A percentile compares a stretch with the other conserved stretches of the same genome.
Conservation (phyloP, 2,329 filamentous ascomycete genomes). For the Dendryphion nanum region DNA sequence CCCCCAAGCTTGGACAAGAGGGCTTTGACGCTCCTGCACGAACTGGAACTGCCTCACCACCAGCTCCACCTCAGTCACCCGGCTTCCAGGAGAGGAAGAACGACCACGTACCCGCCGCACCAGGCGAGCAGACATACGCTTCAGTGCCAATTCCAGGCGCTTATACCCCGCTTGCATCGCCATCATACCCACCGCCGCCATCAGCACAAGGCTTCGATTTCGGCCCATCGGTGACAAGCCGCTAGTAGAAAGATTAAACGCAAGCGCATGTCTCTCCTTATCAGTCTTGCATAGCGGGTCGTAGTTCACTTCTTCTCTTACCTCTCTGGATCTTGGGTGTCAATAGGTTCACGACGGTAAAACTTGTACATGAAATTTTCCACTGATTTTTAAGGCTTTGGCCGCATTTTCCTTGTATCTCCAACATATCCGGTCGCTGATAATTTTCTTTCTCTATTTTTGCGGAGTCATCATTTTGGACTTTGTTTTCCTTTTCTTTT, state of each 20-base stretch:
- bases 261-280: conserved; percentile 1
- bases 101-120: conserved; percentile 67
- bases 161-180: conserved; percentile 57
- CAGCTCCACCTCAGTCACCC: conserved; percentile 38
- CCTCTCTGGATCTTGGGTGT: neutral
- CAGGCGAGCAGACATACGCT: conserved; percentile 81
- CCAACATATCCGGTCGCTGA: conserved; percentile 5
- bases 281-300: neutral
- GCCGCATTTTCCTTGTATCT: conserved; percentile 4
- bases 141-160: conserved; percentile 86
- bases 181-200: conserved; percentile 37
- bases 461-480: neutral
- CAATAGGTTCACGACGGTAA: conserved; percentile 3
- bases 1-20: conserved; percentile 64
- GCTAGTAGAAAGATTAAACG: conserved; percentile 16
- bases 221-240: conserved; percentile 27
- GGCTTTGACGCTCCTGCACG: conserved; percentile 54
- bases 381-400: conserved; percentile 6
- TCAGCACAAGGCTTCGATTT: conserved; percentile 36
- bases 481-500: conserved; percentile 1
- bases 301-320: neutral
- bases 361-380: conserved; percentile 24
- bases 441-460: conserved; percentile 5
- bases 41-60: conserved; percentile 40
- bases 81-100: conserved; percentile 50